phyloP scores from a whole-genome alignment of 495 filamentous ascomycete genomes.

The Coniosporium apollinis region DNA sequence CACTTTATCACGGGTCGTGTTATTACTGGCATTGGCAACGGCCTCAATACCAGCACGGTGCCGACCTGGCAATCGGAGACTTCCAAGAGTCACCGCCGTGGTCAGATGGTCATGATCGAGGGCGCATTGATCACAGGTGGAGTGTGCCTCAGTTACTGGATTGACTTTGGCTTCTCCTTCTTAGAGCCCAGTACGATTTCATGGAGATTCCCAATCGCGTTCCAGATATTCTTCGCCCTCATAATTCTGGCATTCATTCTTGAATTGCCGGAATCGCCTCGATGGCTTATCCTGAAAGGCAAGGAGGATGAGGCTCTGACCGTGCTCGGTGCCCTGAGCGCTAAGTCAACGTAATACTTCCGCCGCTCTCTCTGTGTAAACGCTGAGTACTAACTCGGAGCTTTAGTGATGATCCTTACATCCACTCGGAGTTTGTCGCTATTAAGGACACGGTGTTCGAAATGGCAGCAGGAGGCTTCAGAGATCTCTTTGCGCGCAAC shows the following conservation, averaged over 20 bases:
- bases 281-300: slow-evolving; percentile 16
- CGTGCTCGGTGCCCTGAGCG: slow-evolving; percentile 14
- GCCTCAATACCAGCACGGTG: slow-evolving; percentile 46
- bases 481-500: slow-evolving; percentile 55
- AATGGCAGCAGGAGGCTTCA: slow-evolving; percentile 46
- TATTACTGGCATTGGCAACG: slow-evolving; percentile 27
- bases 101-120: slow-evolving; percentile 21
- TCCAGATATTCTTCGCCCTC: slow-evolving; percentile 28
- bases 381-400: not conserved
- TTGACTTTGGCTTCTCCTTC: slow-evolving; percentile 31
- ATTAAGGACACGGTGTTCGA: slow-evolving; percentile 65
- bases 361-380: not conserved
- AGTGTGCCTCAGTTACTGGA: slow-evolving; percentile 24
- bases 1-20: slow-evolving; percentile 15
- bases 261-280: slow-evolving; percentile 23
- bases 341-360: not conserved
- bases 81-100: slow-evolving; percentile 43
- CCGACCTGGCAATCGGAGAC: slow-evolving; percentile 68
- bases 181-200: slow-evolving; percentile 26
- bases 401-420: slow-evolving; percentile 1
- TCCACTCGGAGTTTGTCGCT: slow-evolving; percentile 23
- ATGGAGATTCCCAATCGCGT: slow-evolving; percentile 33
- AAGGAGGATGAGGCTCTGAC: slow-evolving; percentile 1
- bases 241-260: slow-evolving; percentile 16
- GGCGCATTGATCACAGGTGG: slow-evolving; percentile 22